Evolutionary conservation across 176 grass and related monocot genomes (phyloP), one percentile per base, ranked within the genome.

Genomic region (Microstegium vimineum): DNA sequence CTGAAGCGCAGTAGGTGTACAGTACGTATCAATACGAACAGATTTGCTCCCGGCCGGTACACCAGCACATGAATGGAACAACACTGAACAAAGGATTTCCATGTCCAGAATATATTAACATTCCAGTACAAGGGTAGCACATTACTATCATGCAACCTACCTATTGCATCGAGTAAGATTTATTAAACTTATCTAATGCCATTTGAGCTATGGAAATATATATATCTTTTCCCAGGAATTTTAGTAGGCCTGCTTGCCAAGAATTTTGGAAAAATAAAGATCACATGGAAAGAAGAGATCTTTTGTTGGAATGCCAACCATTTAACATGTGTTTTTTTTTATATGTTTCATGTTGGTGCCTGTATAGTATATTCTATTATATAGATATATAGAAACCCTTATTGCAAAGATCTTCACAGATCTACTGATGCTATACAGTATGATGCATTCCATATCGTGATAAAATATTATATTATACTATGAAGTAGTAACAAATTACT

Each of bases 1-100:
- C 28, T 37, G 45, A 38, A 68, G 60, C 27, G 64, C 71, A 88
- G 42, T 38, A n/a, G n/a, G n/a, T n/a, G n/a, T n/a, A n/a, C n/a
- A n/a, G n/a, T n/a, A n/a, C n/a, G 66, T 78, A 84, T 79, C 36
- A 46, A 45, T 81, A 5, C 45, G 6, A 69, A 14, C 54, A 74
- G 75, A 88, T 88, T 31, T 80, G 36, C 70, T 74, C 75, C 75
- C 61, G 47, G 67, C 75, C 75, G 37, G 81, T 83, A 79, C 81
- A 63, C 10, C 42, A 66, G 66, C 81, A 71, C 54, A 52, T 28
- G 17, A n/a, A 49, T 73, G 30, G 57, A 52, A 31, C 42, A 72
- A 40, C 27, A 81, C 85, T 42, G 61, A 42, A 23, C 63, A 40
- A 15, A 74, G 33, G 60, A 74, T 74, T 59, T 81, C 22, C 61